Base-by-base conservation (phyloP, 208 protist species). In the Naegleria lovaniensis region DNA sequence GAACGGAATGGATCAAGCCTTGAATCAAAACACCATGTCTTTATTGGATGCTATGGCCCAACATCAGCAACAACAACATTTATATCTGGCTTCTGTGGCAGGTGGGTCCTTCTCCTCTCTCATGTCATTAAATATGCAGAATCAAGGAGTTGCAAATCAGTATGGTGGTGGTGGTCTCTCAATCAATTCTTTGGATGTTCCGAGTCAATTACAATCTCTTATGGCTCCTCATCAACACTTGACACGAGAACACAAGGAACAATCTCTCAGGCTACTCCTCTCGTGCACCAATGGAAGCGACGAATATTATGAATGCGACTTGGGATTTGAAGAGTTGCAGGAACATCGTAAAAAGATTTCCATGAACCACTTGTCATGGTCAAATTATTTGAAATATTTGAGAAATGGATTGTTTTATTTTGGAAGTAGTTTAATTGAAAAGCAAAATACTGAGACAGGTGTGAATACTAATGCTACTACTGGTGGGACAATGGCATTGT, bases 381-480 rank as follows among this genome's bases (percentile, higher is more conserved):
- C 33, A 1, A 48, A 85, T 85, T 85, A 85, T 48, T 33, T 85
- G 15, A 40, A 85, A 22, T 33, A 85, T 29, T 85, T 85, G n/a
- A 16, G n/a, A 38, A 43, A 85, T 16, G 83, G 83, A 43, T 85
- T 85, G n/a, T 85, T 85, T 85, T 19, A 43, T n/a, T 85, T 43
- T 33, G 29, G 29, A 5, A 84, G 29, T 5, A 15, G 38, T 6
- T 48, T 7, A 1, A 84, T 15, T 6, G n/a, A 84, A 40, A 40
- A 11, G 16, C 5, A 19, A 19, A 19, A 75, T 9, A 75, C 15
- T 9, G n/a, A 75, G 41, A 43, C 38, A n/a, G n/a, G n/a, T 48
- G 43, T 48, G 5, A 1, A 48, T 48, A 48, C 1, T 48, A 48
- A 48, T 7, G 7, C 43, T 48, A 48, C 43, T 48, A 48, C 7